Evolutionary conservation across 2,329 filamentous ascomycete species (phyloP).

Genomic region (Chaetoscypha palmicola): DNA sequence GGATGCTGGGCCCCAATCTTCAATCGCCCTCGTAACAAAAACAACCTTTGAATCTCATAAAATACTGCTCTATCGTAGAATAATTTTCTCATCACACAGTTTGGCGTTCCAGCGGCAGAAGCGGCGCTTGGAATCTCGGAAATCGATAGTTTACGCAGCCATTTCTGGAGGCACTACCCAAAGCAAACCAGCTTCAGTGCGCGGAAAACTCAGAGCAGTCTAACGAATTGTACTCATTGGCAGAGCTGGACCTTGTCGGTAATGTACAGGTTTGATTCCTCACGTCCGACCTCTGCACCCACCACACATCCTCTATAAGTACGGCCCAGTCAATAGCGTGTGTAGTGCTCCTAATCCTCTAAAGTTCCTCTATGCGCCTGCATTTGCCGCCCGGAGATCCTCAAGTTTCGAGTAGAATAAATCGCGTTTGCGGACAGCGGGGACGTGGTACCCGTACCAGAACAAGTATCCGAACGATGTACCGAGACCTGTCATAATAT

Average conservation of each 20-base stretch:
- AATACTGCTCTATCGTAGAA: too few relatives aligned
- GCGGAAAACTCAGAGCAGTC: too few relatives aligned
- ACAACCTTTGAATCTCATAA: too few relatives aligned
- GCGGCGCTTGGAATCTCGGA: too few relatives aligned
- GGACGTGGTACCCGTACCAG: conserved; percentile 43
- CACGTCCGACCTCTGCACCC: conserved; percentile 6
- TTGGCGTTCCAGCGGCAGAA: too few relatives aligned
- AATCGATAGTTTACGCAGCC: too few relatives aligned
- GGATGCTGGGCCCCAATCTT: too few relatives aligned
- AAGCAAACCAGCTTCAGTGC: too few relatives aligned
- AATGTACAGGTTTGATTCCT: conserved; percentile 28
- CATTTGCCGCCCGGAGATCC: conserved; percentile 32
- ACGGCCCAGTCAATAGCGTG: conserved; percentile 5
- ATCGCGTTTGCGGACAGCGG: conserved; percentile 35
- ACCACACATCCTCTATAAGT: conserved; percentile 1
- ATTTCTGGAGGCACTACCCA: too few relatives aligned
- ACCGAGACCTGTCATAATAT: conserved; percentile 42
- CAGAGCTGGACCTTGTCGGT: conserved; percentile 23
- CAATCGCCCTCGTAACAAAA: too few relatives aligned
- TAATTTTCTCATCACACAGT: too few relatives aligned
- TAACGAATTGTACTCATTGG: too few relatives aligned
- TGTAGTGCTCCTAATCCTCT: conserved; percentile 2
- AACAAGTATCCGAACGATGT: conserved; percentile 45
- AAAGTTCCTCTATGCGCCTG: conserved; percentile 18
- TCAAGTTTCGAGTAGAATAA: conserved; percentile 37